Percentiles rank a stretch among this genome's conserved stretches.
Evolutionary conservation across 139 green algal genomes (phyloP).

Genomic region (Chlamydomonas schloesseri): DNA sequence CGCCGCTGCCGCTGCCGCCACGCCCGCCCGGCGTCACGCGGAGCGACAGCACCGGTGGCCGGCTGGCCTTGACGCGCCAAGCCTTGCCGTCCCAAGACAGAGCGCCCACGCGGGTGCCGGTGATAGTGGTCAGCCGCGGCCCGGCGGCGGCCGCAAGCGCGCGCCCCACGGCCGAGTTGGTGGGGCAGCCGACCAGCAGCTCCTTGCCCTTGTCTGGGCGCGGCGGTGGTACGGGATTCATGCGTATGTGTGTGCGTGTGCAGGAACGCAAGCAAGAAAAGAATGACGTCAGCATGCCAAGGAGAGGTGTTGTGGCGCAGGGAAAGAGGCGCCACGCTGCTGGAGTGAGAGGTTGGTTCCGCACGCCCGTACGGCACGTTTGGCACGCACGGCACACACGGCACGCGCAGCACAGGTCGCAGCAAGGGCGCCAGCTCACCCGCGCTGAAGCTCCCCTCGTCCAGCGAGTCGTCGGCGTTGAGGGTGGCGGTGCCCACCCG

Average conservation of each 20-base stretch:
- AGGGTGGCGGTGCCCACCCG: not conserved
- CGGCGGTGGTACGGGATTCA: not conserved
- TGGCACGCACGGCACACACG: too few relatives aligned
- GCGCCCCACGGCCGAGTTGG: slow-evolving; percentile 27
- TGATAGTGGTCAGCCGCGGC: not conserved
- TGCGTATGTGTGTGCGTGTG: too few relatives aligned
- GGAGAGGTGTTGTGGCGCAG: too few relatives aligned
- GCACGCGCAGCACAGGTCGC: too few relatives aligned
- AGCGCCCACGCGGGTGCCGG: not conserved
- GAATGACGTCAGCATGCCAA: too few relatives aligned
- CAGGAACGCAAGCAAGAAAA: too few relatives aligned
- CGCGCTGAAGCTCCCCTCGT: not conserved
- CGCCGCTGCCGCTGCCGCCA: not conserved
- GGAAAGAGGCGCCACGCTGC: too few relatives aligned
- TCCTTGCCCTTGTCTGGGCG: slow-evolving; percentile 13
- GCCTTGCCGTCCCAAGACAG: not conserved
- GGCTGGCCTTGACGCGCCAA: not conserved
- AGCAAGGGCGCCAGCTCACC: not conserved
- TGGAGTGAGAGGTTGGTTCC: too few relatives aligned
- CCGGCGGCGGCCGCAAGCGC: slow-evolving; percentile 9
- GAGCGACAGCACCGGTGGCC: not conserved
- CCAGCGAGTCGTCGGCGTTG: not conserved
- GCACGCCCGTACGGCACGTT: too few relatives aligned
- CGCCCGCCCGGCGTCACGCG: not conserved
- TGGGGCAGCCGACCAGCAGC: slow-evolving; percentile 25